Conservation (phyloP, 2,329 filamentous ascomycete species). For the Ceratocystis cacaofunesta region DNA sequence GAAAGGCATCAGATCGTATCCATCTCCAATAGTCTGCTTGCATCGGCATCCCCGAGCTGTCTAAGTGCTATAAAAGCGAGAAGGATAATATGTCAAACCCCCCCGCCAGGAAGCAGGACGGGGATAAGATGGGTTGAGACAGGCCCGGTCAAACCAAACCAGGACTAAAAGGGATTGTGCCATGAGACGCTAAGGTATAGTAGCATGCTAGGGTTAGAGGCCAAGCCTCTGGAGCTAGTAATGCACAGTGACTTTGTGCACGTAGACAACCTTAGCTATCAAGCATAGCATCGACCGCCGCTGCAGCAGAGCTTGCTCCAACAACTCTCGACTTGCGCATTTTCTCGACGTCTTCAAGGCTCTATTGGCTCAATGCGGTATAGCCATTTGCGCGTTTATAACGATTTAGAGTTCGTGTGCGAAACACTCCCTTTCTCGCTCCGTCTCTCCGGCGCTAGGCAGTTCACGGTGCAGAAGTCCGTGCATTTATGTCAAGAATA, state of each 20-base stretch:
- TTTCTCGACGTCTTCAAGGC: too few relatives aligned
- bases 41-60: background rate
- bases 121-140: background rate
- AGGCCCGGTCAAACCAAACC: too few relatives aligned
- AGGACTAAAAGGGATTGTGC: too few relatives aligned
- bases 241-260: too few relatives aligned
- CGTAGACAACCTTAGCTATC: too few relatives aligned
- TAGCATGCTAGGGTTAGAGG: background rate
- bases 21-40: background rate
- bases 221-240: background rate
- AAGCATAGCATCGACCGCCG: too few relatives aligned
- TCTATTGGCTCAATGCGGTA: background rate
- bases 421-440: background rate
- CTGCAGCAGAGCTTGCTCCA: too few relatives aligned
- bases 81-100: background rate
- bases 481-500: conserved; percentile 1
- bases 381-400: background rate
- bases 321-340: too few relatives aligned
- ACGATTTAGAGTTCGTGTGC: background rate
- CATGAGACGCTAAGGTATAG: too few relatives aligned
- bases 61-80: background rate
- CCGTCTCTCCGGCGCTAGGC: background rate
- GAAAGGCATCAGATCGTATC: background rate
- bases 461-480: background rate
- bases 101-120: background rate